Base-by-base conservation (phyloP, 1,139 yeast genomes). In the Nakaseomyces sp. region DNA sequence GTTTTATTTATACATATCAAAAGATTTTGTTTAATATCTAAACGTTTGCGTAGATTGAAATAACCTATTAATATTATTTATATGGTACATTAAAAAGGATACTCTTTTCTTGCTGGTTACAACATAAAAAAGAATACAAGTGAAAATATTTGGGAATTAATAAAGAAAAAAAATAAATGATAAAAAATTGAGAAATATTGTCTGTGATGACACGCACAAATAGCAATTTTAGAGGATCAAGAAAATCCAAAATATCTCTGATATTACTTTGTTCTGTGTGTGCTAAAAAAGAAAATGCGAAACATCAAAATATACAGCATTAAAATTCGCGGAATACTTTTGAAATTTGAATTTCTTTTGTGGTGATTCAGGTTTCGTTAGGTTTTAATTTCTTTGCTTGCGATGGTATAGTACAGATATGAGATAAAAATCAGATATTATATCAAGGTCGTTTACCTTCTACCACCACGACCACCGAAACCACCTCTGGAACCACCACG, bases 401-500 rank as follows among this genome's bases (percentile, higher is more conserved):
- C n/a, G n/a, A n/a, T n/a, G n/a, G n/a, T 32, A 32, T 32, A 18
- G 24, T 32, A 32, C 33, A 30, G 33, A n/a, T 13, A 15, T 30
- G 33, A 15, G 15, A 8, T 7, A 30, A 16, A 30, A 4, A 13
- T 12, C 5, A 30, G 10, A 9, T 22, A 7, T 22, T 7, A 15
- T 9, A 28, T 26, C 25, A 37, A 28, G 5, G 24, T n/a, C 12
- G 29, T 15, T 29, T 29, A 29, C 32, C 32, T 29, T 29, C 32
- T 29, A 32, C 58, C 53, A 32, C 55, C 52, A 46, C 57, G 47
- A 29, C 50, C 52, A 39, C 52, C 46, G 37, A 41, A 45, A 22
- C 56, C 57, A 45, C 58, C 58, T 43, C 56, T 44, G 43, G 50
- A 43, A 26, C 56, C 56, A 37, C 54, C 54, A 31, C 52, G 39